Evolutionary conservation across 73 alveolate species (phyloP).

Genomic region (Paramecium pentaurelia): DNA sequence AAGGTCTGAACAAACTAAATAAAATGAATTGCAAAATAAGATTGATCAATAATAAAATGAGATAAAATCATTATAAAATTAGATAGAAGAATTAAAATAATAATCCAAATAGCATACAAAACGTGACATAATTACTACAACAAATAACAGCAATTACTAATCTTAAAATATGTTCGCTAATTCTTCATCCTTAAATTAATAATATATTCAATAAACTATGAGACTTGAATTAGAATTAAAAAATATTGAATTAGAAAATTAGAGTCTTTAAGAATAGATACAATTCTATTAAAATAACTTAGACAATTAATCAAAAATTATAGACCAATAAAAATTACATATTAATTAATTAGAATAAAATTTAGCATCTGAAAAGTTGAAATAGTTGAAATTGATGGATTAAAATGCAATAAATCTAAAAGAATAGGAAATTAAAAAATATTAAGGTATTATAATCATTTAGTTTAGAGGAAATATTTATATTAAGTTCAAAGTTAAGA

Average conservation of each 20-base stretch:
- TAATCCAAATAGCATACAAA: background rate
- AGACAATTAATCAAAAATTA: background rate
- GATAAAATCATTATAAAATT: background rate
- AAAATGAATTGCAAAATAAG: background rate
- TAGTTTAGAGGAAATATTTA: background rate
- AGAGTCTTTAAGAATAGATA: background rate
- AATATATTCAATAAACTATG: background rate
- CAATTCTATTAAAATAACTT: background rate
- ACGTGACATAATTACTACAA: background rate
- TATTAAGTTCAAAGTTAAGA: background rate
- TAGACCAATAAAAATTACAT: background rate
- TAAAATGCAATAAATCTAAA: background rate
- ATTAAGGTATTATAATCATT: background rate
- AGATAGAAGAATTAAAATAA: background rate
- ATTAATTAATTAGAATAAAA: background rate
- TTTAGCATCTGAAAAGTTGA: background rate
- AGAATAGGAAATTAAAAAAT: background rate
- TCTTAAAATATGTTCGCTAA: background rate
- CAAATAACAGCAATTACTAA: background rate
- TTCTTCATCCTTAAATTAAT: background rate
- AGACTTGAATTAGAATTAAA: background rate
- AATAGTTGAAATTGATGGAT: background rate
- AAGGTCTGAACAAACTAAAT: background rate
- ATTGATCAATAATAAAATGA: background rate
- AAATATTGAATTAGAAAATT: background rate